Percentiles rank a stretch among this genome's conserved stretches.
Evolutionary conservation across 177 flowering plant genomes (phyloP).

Genomic region (Vitis hybrid): DNA sequence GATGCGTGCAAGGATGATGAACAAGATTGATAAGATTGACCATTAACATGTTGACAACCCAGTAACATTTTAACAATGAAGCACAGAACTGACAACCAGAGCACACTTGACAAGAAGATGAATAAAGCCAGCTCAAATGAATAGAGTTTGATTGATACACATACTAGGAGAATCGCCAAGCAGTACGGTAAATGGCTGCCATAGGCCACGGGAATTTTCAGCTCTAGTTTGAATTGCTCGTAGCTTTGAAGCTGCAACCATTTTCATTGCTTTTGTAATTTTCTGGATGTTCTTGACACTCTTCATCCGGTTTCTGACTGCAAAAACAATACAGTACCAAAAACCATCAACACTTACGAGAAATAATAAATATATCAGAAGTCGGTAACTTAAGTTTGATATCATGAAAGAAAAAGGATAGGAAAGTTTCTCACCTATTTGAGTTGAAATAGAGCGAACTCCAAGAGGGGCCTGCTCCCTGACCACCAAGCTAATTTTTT

Average conservation of each 20-base stretch:
- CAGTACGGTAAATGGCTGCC: slow-evolving; percentile 98
- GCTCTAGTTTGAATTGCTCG: slow-evolving; percentile 82
- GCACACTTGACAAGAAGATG: too few species aligned
- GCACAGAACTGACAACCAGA: too few species aligned
- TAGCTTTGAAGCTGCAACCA: slow-evolving; percentile 98
- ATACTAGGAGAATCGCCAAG: slow-evolving; percentile 92
- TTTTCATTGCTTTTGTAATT: slow-evolving; percentile 98
- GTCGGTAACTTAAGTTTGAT: too few species aligned
- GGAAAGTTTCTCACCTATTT: slow-evolving; percentile 57
- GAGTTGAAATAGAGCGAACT: slow-evolving; percentile 85
- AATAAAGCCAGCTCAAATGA: neutral
- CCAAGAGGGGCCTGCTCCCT: slow-evolving; percentile 72
- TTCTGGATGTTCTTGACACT: slow-evolving; percentile 95
- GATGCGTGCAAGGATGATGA: too few species aligned
- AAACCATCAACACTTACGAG: neutral
- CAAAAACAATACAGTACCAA: slow-evolving; percentile 8
- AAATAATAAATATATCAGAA: neutral
- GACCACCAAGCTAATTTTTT: slow-evolving; percentile 17
- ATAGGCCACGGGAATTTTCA: slow-evolving; percentile 96
- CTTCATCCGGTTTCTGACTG: slow-evolving; percentile 97
- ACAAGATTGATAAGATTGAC: too few species aligned
- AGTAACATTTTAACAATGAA: too few species aligned
- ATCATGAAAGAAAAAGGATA: neutral
- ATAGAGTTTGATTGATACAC: slow-evolving; percentile 14
- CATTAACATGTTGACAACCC: too few species aligned